Percentiles rank a stretch among this genome's conserved stretches.
Conservation (phyloP, 140 eudicot species). For the Anethum foeniculum region DNA sequence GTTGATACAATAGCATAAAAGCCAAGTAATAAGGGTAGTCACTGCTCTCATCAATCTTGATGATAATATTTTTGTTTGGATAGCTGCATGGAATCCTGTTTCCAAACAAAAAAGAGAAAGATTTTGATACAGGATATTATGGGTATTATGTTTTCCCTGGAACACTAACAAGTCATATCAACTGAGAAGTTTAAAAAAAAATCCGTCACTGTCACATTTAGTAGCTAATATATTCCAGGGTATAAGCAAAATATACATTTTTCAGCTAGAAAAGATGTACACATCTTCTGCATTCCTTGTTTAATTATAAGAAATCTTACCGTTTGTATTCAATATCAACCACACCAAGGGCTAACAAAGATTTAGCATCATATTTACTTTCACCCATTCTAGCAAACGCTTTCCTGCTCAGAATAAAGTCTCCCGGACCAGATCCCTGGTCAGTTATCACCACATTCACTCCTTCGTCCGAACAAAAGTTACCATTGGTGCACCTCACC, state of each 20-base stretch:
- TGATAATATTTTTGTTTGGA: slow-evolving; percentile 53
- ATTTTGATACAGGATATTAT: neutral
- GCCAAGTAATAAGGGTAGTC: slow-evolving; percentile 70
- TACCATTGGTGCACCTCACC: slow-evolving; percentile 64
- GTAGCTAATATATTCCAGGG: neutral
- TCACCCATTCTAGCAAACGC: slow-evolving; percentile 72
- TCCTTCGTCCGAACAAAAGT: slow-evolving; percentile 68
- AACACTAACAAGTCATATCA: neutral
- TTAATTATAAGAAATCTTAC: slow-evolving; percentile 23
- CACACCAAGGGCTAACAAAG: slow-evolving; percentile 49
- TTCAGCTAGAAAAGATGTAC: neutral
- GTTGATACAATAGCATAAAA: slow-evolving; percentile 71
- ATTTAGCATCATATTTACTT: slow-evolving; percentile 38
- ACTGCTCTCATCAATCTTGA: slow-evolving; percentile 85
- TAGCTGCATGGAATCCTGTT: slow-evolving; percentile 81
- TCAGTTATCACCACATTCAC: slow-evolving; percentile 68
- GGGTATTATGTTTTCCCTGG: neutral
- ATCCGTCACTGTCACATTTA: neutral
- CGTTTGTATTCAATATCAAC: slow-evolving; percentile 72
- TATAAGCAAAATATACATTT: neutral
- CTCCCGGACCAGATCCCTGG: slow-evolving; percentile 61
- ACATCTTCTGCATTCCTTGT: neutral
- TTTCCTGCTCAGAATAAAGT: slow-evolving; percentile 69
- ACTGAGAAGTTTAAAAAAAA: neutral
- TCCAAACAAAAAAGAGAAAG: neutral